A percentile compares a stretch with the other conserved stretches of the same genome.
phyloP scores from a whole-genome alignment of 2,329 filamentous ascomycete genomes.

The Neonectria ditissima region DNA sequence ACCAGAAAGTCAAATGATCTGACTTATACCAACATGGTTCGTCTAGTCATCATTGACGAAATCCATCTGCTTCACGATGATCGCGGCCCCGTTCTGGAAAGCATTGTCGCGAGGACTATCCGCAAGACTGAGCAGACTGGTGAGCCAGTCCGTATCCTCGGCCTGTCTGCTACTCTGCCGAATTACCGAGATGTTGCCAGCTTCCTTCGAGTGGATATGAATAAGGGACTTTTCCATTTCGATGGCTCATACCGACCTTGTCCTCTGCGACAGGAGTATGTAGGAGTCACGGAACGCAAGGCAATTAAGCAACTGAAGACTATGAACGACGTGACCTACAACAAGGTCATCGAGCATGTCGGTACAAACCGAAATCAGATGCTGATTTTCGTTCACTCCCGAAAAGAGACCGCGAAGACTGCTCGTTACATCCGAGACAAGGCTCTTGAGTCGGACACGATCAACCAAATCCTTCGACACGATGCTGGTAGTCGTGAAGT shows the following conservation, averaged over 20 bases:
- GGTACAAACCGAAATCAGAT: constrained; percentile 95
- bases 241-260: constrained; percentile 95
- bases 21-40: constrained; percentile 97
- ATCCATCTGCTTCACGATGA: constrained; percentile 98
- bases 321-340: constrained; percentile 99
- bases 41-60: constrained; percentile 96
- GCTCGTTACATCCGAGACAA: constrained; percentile 97
- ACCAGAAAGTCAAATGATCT: constrained; percentile 97
- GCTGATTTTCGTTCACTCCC: constrained; percentile 98
- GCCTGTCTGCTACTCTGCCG: constrained; percentile 92
- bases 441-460: constrained; percentile 95
- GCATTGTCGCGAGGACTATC: constrained; percentile 94
- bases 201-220: constrained; percentile 89
- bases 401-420: constrained; percentile 98
- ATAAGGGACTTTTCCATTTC: constrained; percentile 94
- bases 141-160: constrained; percentile 90
- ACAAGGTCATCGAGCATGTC: constrained; percentile 96
- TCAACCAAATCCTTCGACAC: constrained; percentile 92
- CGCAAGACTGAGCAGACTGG: constrained; percentile 93
- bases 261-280: constrained; percentile 94
- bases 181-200: constrained; percentile 97
- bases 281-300: constrained; percentile 97
- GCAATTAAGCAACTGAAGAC: constrained; percentile 98
- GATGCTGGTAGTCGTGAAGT: constrained; percentile 94
- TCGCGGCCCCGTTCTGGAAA: constrained; percentile 94